phyloP scores from a whole-genome alignment of 208 protist species.

The Leishmania lainsoni region DNA sequence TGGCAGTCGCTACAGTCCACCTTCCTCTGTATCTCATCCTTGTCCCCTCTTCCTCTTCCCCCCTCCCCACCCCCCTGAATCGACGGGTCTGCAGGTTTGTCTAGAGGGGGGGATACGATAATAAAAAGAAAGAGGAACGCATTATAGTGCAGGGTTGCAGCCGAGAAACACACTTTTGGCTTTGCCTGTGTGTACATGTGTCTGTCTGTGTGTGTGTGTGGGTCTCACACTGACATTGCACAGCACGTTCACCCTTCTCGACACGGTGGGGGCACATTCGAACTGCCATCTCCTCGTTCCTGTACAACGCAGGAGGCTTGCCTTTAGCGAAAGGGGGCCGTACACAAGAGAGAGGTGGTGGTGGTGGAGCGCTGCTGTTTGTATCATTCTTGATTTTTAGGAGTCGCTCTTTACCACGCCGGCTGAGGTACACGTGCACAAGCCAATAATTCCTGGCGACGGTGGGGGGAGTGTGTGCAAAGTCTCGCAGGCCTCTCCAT shows the following conservation, averaged over 20 bases:
- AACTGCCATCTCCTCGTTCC: neutral
- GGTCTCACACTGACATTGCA: neutral
- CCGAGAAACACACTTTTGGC: neutral
- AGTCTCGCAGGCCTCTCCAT: slow-evolving; percentile 1
- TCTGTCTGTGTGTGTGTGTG: neutral
- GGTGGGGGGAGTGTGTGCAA: neutral
- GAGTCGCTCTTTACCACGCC: no score
- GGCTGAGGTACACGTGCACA: neutral
- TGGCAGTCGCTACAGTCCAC: neutral
- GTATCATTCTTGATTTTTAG: neutral
- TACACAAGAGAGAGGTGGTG: no score
- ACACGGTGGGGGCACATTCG: neutral
- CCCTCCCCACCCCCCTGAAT: neutral
- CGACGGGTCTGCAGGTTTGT: neutral
- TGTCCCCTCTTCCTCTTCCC: no score
- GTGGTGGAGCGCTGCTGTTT: no score
- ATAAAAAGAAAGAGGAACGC: neutral
- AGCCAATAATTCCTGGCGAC: neutral
- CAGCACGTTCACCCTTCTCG: neutral
- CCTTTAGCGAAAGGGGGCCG: neutral
- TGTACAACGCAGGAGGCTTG: neutral
- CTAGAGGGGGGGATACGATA: neutral
- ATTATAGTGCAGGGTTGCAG: neutral
- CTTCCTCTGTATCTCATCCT: neutral
- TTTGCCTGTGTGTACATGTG: neutral